These are phyloP conservation scores for Lactuca sativa DNA, from an alignment of 129 eudicot species.

Conservation along the genomic window DNA sequence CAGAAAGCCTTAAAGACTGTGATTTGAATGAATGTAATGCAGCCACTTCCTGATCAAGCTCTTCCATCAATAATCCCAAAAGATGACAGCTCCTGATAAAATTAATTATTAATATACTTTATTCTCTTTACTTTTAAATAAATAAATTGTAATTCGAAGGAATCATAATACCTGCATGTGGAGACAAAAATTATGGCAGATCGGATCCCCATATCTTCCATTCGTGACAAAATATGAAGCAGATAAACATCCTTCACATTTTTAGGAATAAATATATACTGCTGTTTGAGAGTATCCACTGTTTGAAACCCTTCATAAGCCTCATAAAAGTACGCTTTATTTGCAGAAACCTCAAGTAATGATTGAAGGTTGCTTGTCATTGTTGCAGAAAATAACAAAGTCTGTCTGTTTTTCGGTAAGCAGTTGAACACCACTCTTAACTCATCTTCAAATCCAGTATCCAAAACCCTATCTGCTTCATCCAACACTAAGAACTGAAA, in stretches of 20 bases:
- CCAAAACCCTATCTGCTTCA: constrained; percentile 90
- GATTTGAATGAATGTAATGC: constrained; percentile 79
- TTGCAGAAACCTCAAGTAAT: constrained; percentile 75
- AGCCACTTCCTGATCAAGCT: constrained; percentile 72
- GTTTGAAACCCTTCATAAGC: constrained; percentile 86
- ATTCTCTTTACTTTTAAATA: too few relatives aligned
- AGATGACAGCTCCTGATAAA: constrained; percentile 66
- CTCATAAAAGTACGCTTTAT: constrained; percentile 69
- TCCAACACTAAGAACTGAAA: constrained; percentile 85
- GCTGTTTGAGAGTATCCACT: constrained; percentile 84
- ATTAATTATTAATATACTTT: background rate
- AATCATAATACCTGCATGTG: constrained; percentile 59
- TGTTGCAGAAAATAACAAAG: constrained; percentile 87
- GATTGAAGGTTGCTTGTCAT: constrained; percentile 76
- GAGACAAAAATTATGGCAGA: constrained; percentile 86
- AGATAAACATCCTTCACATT: constrained; percentile 82
- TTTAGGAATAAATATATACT: constrained; percentile 68
- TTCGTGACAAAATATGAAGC: constrained; percentile 53
- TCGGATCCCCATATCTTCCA: constrained; percentile 75
- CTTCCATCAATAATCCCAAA: constrained; percentile 65
- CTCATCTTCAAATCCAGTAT: constrained; percentile 78
- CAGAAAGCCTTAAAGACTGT: constrained; percentile 78
- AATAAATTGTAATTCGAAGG: too few relatives aligned
- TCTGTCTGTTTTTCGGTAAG: constrained; percentile 76
- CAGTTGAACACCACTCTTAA: constrained; percentile 66